Percentiles rank a stretch among this genome's conserved stretches.
phyloP scores from a whole-genome alignment of 306 rosid genomes.

The Chamaecrista fasciculata region DNA sequence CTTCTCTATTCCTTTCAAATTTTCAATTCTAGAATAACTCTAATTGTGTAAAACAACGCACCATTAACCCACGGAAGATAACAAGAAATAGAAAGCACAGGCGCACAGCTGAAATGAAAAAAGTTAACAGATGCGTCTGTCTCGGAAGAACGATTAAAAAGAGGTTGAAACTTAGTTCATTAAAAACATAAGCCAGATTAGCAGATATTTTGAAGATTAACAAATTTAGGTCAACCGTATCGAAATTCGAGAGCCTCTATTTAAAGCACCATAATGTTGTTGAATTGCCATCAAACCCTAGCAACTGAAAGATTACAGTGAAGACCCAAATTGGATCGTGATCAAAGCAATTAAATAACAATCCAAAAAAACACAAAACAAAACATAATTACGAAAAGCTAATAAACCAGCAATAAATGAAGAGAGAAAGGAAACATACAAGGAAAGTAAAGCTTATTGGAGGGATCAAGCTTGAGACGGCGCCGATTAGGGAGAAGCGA shows the following conservation, averaged over 20 bases:
- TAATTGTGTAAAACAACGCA: background rate
- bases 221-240: background rate
- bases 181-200: background rate
- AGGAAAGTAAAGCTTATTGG: conserved; percentile 88
- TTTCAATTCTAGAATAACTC: background rate
- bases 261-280: background rate
- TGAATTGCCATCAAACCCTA: background rate
- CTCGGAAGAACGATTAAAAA: background rate
- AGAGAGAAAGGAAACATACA: conserved; percentile 43
- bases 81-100: background rate
- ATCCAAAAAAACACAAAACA: background rate
- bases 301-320: background rate
- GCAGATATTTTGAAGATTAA: background rate
- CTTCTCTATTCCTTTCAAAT: background rate
- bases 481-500: conserved; percentile 92
- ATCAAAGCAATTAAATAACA: conserved; percentile 20
- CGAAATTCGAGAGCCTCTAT: background rate
- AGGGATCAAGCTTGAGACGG: conserved; percentile 97
- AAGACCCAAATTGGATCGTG: conserved; percentile 20
- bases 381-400: background rate
- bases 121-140: background rate
- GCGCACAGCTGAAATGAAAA: background rate
- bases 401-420: background rate
- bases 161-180: background rate
- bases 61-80: background rate